A percentile compares a stretch with the other conserved stretches of the same genome.
phyloP scores from a whole-genome alignment of 768 basidiomycete genomes.

The Strobilomyces echinocephalus region DNA sequence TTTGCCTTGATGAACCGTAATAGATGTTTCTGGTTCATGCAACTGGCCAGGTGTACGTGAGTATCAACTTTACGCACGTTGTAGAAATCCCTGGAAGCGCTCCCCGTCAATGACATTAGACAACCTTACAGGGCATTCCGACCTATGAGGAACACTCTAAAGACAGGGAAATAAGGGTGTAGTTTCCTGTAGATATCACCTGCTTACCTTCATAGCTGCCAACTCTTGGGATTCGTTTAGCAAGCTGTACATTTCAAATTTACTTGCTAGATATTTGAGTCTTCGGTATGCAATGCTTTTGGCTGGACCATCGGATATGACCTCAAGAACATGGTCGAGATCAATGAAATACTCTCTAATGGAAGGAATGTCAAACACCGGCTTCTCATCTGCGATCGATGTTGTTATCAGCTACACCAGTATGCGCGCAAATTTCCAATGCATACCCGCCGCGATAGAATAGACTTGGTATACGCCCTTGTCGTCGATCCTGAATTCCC shows the following conservation, averaged over 20 bases:
- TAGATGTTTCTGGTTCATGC: conserved; percentile 99
- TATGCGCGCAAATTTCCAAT: neutral
- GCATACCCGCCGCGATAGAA: conserved; percentile 22
- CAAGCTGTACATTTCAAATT: conserved; percentile 90
- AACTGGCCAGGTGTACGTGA: conserved; percentile 96
- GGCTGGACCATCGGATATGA: conserved; percentile 92
- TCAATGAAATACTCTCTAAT: conserved; percentile 96
- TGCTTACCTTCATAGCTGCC: conserved; percentile 89
- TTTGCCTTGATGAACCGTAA: conserved; percentile 98
- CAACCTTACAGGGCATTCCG: neutral
- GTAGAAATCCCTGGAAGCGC: conserved; percentile 82
- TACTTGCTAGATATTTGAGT: conserved; percentile 86
- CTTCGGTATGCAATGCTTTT: conserved; percentile 94
- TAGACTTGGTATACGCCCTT: conserved; percentile 92
- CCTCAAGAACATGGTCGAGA: conserved; percentile 83
- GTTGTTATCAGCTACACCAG: neutral
- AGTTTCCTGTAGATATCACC: neutral
- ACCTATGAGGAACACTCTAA: conserved; percentile 33
- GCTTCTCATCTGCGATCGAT: conserved; percentile 39
- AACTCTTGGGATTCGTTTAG: conserved; percentile 92
- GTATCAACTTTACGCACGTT: conserved; percentile 98
- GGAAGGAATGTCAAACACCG: conserved; percentile 73
- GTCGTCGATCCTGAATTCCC: conserved; percentile 71
- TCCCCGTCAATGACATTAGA: conserved; percentile 1
- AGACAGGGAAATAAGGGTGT: conserved; percentile 4